Conservation (phyloP, 1,284 basidiomycete species). For the Lentinula novae-zelandiae region DNA sequence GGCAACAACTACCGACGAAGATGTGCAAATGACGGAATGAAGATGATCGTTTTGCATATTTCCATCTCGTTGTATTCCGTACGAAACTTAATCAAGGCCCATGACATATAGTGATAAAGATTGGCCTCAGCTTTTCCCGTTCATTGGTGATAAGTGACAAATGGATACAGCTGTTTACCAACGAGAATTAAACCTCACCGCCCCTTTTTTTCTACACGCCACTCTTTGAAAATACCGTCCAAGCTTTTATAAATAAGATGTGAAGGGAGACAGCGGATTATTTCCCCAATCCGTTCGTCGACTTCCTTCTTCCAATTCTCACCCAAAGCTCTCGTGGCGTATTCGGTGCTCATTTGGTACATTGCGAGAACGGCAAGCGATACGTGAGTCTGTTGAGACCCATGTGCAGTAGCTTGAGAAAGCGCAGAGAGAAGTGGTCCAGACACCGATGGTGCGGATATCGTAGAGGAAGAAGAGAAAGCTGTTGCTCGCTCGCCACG, state of each 20-base stretch:
- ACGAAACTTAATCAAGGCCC: no score
- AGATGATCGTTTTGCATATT: background rate
- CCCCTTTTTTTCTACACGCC: constrained; percentile 77
- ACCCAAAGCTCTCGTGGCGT: constrained; percentile 67
- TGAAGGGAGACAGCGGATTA: constrained; percentile 81
- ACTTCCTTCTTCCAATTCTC: constrained; percentile 67
- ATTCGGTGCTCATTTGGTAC: constrained; percentile 81
- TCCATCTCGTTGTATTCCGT: no score
- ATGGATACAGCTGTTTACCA: background rate
- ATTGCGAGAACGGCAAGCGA: constrained; percentile 89
- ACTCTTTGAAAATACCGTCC: constrained; percentile 92
- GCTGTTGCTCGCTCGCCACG: constrained; percentile 81
- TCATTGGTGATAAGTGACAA: no score
- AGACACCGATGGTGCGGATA: constrained; percentile 56
- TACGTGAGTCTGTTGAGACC: constrained; percentile 88
- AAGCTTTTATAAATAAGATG: constrained; percentile 85
- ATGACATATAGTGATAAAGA: no score
- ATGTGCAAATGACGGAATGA: constrained; percentile 78
- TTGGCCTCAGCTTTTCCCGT: no score
- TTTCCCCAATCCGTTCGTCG: constrained; percentile 81
- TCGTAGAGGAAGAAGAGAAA: constrained; percentile 52
- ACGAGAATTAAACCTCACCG: constrained; percentile 11
- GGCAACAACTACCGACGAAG: constrained; percentile 50
- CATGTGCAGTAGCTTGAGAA: constrained; percentile 72
- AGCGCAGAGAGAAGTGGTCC: constrained; percentile 68